Evolutionary conservation across 202 grass and related monocot species (phyloP).

Genomic region (Schoenoplectus tabernaemontani): DNA sequence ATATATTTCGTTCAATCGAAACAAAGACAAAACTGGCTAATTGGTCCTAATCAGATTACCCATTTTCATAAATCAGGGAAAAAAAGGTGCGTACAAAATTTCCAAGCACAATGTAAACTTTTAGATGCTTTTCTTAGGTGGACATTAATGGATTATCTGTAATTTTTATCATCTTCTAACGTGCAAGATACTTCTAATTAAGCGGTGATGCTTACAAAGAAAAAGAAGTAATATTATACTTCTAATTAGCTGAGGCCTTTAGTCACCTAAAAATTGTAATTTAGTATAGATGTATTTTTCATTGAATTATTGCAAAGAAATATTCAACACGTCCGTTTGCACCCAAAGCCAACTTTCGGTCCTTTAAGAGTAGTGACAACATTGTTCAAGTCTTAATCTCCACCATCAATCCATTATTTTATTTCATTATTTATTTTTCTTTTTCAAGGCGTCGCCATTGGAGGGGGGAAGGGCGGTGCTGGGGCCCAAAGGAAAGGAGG

Average conservation of each 20-base stretch:
- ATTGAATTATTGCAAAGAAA: too few relatives aligned
- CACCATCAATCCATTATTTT: neutral
- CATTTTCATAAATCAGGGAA: conserved; percentile 9
- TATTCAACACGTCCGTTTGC: too few relatives aligned
- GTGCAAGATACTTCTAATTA: conserved; percentile 15
- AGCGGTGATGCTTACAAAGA: neutral
- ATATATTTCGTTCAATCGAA: too few relatives aligned
- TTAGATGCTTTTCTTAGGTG: conserved; percentile 28
- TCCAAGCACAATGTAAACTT: neutral
- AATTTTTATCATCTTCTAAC: conserved; percentile 25
- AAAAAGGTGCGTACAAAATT: conserved; percentile 6
- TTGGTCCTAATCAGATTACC: too few relatives aligned
- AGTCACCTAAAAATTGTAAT: too few relatives aligned
- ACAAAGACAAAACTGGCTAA: too few relatives aligned
- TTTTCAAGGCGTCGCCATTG: neutral
- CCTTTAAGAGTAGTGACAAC: neutral
- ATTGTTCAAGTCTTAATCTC: neutral
- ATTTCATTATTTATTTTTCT: neutral
- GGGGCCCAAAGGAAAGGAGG: neutral
- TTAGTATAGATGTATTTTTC: too few relatives aligned
- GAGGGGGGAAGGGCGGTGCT: neutral
- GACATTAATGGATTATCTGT: conserved; percentile 7
- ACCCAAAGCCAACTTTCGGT: neutral
- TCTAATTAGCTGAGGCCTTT: too few relatives aligned
- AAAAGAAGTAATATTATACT: neutral